Conservation (phyloP, 345 rosid genomes). For the Lagerstroemia speciosa region DNA sequence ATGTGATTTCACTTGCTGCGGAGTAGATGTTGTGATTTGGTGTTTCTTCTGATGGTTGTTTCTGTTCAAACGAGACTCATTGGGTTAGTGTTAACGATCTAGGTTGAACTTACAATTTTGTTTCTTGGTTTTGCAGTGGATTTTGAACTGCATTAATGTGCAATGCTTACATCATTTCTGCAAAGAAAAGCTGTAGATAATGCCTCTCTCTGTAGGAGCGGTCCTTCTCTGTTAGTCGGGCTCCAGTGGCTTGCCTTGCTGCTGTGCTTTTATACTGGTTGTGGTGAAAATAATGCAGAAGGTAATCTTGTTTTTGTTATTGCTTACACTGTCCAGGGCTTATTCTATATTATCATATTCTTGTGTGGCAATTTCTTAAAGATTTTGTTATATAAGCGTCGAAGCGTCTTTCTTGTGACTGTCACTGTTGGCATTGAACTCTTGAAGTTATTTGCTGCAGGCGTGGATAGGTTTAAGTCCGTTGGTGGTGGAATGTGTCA, state of each 20-base stretch:
- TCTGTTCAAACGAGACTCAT: background rate
- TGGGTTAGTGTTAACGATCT: background rate
- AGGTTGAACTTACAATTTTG: background rate
- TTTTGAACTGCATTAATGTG: conserved; percentile 18
- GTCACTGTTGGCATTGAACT: background rate
- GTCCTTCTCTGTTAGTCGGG: conserved; percentile 16
- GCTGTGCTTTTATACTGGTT: background rate
- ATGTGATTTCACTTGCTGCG: background rate
- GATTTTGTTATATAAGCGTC: background rate
- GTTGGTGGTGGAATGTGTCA: background rate
- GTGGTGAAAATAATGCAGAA: background rate
- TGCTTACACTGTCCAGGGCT: background rate
- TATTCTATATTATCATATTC: background rate
- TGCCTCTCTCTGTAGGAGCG: conserved; percentile 9
- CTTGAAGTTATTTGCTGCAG: conserved; percentile 6
- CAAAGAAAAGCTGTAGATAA: conserved; percentile 22
- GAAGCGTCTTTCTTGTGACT: background rate
- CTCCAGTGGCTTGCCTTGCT: conserved; percentile 16
- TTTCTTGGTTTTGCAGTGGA: conserved; percentile 4
- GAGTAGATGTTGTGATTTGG: background rate
- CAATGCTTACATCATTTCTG: conserved; percentile 35
- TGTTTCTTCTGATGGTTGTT: background rate
- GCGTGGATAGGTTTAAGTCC: background rate
- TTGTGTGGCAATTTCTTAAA: background rate
- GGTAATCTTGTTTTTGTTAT: background rate